Conservation (phyloP, 2,329 filamentous ascomycete genomes). For the Scedosporium minutisporum region DNA sequence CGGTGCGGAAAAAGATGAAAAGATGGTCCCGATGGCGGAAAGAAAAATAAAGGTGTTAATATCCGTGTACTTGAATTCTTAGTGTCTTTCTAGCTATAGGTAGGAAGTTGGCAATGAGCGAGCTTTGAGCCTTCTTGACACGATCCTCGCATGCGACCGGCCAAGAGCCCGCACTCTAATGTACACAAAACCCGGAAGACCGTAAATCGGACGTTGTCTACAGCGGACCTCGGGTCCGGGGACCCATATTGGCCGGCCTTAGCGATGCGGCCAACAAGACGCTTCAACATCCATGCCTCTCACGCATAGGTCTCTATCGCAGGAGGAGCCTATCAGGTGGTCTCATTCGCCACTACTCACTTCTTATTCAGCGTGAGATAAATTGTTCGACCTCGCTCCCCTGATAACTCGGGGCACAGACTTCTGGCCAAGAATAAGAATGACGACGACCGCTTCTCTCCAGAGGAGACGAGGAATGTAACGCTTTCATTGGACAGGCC, state of each 20-base stretch:
- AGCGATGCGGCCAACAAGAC: neutral
- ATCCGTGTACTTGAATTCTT: too few species aligned
- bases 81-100: too few species aligned
- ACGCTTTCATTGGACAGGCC: neutral
- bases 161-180: too few species aligned
- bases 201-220: neutral
- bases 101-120: too few species aligned
- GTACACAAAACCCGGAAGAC: too few species aligned
- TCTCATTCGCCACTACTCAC: neutral
- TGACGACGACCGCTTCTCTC: neutral
- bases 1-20: too few species aligned
- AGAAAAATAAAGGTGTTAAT: too few species aligned
- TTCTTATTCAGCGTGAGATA: neutral
- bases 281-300: too few species aligned
- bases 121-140: too few species aligned
- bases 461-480: neutral
- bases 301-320: neutral
- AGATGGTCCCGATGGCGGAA: too few species aligned
- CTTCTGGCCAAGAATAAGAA: neutral
- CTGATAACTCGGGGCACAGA: neutral
- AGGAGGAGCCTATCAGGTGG: neutral
- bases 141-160: too few species aligned
- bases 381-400: neutral
- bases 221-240: neutral
- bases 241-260: neutral